A percentile compares a stretch with the other conserved stretches of the same genome.
phyloP scores from a whole-genome alignment of 805 yeast genomes.

The Yamadazyma sp. region DNA sequence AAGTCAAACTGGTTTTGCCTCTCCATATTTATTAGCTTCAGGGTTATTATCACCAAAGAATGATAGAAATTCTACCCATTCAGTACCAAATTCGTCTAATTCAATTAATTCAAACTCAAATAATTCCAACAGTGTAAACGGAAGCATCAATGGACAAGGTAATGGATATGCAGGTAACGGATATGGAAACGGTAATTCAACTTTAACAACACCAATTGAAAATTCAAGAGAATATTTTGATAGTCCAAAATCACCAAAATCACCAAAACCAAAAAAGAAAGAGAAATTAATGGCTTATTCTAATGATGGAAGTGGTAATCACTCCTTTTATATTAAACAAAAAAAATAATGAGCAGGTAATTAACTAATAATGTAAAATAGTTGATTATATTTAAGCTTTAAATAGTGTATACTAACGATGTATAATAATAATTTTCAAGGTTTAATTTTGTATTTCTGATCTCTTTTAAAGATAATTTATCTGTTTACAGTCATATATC shows the following conservation, averaged over 20 bases:
- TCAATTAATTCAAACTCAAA: constrained; percentile 1
- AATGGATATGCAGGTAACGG: constrained; percentile 13
- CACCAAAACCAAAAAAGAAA: constrained; percentile 10
- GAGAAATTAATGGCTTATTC: constrained; percentile 42
- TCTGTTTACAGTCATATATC: no score
- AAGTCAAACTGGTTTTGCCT: constrained; percentile 48
- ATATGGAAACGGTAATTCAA: constrained; percentile 10
- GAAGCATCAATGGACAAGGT: constrained; percentile 5
- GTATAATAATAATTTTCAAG: no score
- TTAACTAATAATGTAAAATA: no score
- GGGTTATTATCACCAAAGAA: constrained; percentile 53
- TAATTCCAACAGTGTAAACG: constrained; percentile 9
- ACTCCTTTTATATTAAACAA: constrained; percentile 32
- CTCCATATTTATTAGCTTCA: constrained; percentile 66
- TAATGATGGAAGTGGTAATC: constrained; percentile 38
- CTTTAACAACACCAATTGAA: constrained; percentile 16
- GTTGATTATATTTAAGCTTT: no score
- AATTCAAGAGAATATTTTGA: not conserved
- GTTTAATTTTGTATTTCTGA: no score
- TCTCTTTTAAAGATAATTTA: no score
- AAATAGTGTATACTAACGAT: no score
- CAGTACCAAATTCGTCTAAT: not conserved
- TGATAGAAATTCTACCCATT: constrained; percentile 9
- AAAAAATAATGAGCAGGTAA: constrained; percentile 22
- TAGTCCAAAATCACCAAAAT: not conserved